phyloP scores from a whole-genome alignment of 257 asterid genomes.

The Rauvolfia tetraphylla region DNA sequence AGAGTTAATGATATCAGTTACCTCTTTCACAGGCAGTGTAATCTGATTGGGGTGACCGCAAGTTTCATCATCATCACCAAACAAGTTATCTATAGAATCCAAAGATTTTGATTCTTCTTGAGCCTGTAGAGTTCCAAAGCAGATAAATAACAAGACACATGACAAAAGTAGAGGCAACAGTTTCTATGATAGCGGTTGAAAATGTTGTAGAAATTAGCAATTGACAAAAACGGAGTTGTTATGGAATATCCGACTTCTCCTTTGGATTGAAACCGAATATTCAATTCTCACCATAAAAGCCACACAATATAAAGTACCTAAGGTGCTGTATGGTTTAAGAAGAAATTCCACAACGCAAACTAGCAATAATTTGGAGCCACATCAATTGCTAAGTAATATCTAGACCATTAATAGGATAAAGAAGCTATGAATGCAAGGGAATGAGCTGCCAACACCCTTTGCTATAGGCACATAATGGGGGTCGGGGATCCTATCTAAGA shows the following conservation, averaged over 20 bases:
- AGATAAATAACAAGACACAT: conserved; percentile 18
- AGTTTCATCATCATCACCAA: conserved; percentile 31
- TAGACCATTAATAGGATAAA: background rate
- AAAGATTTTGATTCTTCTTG: conserved; percentile 40
- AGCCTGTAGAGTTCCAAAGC: conserved; percentile 35
- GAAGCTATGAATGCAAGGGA: background rate
- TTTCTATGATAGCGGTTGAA: background rate
- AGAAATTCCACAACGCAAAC: background rate
- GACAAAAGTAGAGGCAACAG: background rate
- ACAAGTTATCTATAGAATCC: conserved; percentile 49
- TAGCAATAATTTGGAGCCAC: background rate
- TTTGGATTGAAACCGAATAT: background rate
- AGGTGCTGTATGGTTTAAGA: background rate
- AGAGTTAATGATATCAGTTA: conserved; percentile 18
- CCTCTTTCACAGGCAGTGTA: conserved; percentile 49
- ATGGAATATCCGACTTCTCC: background rate
- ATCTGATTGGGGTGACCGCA: conserved; percentile 22
- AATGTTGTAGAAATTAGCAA: background rate
- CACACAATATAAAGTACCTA: background rate
- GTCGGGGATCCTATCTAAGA: background rate
- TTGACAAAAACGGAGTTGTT: background rate
- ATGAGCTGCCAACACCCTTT: background rate
- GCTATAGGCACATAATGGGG: background rate
- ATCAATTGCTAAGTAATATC: background rate
- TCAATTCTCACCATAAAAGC: background rate